A percentile compares a stretch with the other conserved stretches of the same genome.
phyloP scores from a whole-genome alignment of 1,284 basidiomycete species.

The Trichosporon sp. region DNA sequence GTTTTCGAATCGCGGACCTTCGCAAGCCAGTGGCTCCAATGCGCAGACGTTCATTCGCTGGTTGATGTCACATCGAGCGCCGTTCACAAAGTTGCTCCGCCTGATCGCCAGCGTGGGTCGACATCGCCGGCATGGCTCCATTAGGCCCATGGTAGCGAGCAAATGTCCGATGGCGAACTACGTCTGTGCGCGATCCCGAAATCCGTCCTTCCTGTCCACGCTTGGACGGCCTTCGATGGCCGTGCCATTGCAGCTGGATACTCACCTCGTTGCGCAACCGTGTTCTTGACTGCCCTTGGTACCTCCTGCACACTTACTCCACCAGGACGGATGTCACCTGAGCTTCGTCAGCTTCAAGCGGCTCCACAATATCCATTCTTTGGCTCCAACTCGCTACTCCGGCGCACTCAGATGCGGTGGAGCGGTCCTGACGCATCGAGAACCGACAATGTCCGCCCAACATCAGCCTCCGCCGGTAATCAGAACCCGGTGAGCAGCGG shows the following conservation, averaged over 20 bases:
- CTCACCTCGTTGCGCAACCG: background rate
- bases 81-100: background rate
- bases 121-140: background rate
- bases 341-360: no score
- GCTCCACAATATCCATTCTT: no score
- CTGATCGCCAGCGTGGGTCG: background rate
- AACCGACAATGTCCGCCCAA: background rate
- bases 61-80: background rate
- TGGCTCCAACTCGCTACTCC: no score
- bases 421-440: background rate
- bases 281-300: background rate
- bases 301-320: no score
- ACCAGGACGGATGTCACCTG: no score
- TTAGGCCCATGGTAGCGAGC: constrained; percentile 2
- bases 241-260: background rate
- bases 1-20: background rate
- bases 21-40: background rate
- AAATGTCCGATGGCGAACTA: constrained; percentile 3
- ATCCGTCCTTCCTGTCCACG: background rate
- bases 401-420: no score
- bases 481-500: no score
- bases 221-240: background rate
- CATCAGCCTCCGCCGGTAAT: background rate
- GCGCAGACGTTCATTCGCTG: background rate
- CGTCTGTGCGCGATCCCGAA: background rate